phyloP scores from a whole-genome alignment of 2,329 filamentous ascomycete genomes.

The Phialocephala subalpina region DNA sequence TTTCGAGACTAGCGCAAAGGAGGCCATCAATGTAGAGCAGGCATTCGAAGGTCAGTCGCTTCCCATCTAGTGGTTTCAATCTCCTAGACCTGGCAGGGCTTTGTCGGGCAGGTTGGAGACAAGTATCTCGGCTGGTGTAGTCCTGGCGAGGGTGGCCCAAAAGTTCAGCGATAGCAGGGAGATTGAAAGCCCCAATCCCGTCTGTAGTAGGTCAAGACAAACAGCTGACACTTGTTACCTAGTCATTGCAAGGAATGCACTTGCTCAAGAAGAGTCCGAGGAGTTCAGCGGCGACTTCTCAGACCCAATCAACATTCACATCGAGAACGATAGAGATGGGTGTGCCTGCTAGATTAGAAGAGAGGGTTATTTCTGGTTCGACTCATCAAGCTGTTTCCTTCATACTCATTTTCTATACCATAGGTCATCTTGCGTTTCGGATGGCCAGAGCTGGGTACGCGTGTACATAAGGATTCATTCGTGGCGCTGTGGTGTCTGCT shows the following conservation, averaged over 20 bases:
- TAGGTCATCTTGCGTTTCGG: constrained; percentile 15
- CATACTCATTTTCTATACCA: constrained; percentile 15
- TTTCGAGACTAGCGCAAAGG: constrained; percentile 99
- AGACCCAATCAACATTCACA: constrained; percentile 97
- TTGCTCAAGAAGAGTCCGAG: constrained; percentile 96
- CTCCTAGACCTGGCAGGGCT: no score
- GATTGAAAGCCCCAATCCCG: no score
- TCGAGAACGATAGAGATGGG: constrained; percentile 90
- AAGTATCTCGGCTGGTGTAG: no score
- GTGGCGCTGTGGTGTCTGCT: constrained; percentile 42
- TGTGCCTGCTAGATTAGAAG: constrained; percentile 78
- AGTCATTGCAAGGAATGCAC: constrained; percentile 96
- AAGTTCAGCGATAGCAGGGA: no score
- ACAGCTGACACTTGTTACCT: constrained; percentile 18
- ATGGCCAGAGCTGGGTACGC: constrained; percentile 17
- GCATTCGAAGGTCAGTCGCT: constrained; percentile 66
- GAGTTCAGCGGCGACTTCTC: constrained; percentile 98
- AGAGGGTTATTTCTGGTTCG: constrained; percentile 18
- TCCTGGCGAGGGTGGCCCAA: no score
- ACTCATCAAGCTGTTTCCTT: constrained; percentile 20
- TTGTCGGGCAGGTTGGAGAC: no score
- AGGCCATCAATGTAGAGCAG: constrained; percentile 97
- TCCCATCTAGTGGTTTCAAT: background rate
- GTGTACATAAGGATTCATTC: constrained; percentile 43
- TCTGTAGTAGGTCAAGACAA: background rate